These are phyloP conservation scores for Penicillium paradoxum DNA, from an alignment of 495 filamentous ascomycete genomes.

Conservation along the genomic window DNA sequence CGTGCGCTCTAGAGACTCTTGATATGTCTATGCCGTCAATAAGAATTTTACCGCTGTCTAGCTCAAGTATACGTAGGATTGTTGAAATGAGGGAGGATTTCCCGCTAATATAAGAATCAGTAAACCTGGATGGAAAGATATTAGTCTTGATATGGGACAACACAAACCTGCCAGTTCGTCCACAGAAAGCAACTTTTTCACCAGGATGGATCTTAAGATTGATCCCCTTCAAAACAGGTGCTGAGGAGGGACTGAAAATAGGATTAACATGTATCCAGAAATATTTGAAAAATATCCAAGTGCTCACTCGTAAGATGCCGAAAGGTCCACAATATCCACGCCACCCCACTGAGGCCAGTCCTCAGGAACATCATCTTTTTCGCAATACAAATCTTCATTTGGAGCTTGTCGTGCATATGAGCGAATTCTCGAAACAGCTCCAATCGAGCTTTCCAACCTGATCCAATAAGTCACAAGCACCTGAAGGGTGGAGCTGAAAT, in stretches of 20 bases:
- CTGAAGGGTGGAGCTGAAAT: constrained; percentile 23
- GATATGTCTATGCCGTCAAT: constrained; percentile 46
- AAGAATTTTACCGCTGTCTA: constrained; percentile 30
- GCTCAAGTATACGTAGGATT: constrained; percentile 37
- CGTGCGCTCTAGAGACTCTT: constrained; percentile 20
- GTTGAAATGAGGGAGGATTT: constrained; percentile 40
- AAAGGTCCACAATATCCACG: constrained; percentile 16
- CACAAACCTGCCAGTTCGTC: constrained; percentile 39
- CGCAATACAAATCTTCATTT: constrained; percentile 18
- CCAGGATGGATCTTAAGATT: constrained; percentile 20
- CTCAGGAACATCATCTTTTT: constrained; percentile 11
- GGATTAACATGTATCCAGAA: background rate
- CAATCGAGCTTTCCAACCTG: constrained; percentile 28
- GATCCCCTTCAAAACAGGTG: constrained; percentile 11
- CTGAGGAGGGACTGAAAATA: constrained; percentile 15
- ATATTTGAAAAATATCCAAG: background rate
- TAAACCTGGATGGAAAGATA: background rate
- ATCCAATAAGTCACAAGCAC: constrained; percentile 23
- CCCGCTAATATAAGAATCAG: constrained; percentile 23
- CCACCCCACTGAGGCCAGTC: constrained; percentile 19
- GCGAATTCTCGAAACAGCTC: constrained; percentile 25
- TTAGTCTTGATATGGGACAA: background rate
- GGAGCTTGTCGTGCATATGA: constrained; percentile 15
- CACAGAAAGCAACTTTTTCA: constrained; percentile 43
- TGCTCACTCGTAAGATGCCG: constrained; percentile 26